These are phyloP conservation scores for Nicotiana obtusifolia DNA, from an alignment of 257 asterid species.

Conservation along the genomic window DNA sequence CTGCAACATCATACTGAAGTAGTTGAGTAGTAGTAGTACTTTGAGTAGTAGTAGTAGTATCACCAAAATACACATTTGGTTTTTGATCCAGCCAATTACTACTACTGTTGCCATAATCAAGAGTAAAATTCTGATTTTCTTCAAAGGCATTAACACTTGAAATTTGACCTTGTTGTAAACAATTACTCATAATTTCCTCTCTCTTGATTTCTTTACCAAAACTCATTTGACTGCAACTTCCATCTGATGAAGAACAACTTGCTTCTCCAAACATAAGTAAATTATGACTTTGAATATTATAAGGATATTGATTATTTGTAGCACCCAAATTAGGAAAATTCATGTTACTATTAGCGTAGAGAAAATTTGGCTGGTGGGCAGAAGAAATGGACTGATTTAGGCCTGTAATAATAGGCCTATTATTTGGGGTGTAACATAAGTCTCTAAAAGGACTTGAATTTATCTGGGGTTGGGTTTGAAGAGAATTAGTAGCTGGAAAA, in stretches of 20 bases:
- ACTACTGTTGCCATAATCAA: constrained; percentile 11
- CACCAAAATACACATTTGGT: constrained; percentile 15
- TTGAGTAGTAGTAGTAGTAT: background rate
- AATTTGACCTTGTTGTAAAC: constrained; percentile 19
- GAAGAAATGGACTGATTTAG: constrained; percentile 20
- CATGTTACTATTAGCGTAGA: constrained; percentile 14
- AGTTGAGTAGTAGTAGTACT: background rate
- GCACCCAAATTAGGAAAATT: constrained; percentile 17
- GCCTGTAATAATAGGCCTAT: constrained; percentile 6
- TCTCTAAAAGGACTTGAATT: background rate
- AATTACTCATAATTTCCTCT: constrained; percentile 28
- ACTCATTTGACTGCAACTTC: constrained; percentile 43
- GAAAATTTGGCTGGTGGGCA: constrained; percentile 21
- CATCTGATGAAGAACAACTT: constrained; percentile 66
- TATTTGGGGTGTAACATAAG: constrained; percentile 9
- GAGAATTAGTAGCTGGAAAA: constrained; percentile 26
- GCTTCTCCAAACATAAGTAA: constrained; percentile 50
- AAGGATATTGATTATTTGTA: background rate
- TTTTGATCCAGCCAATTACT: constrained; percentile 24
- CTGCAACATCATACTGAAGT: constrained; percentile 46
- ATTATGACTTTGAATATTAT: constrained; percentile 15
- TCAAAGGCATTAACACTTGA: constrained; percentile 14
- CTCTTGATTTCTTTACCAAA: constrained; percentile 49
- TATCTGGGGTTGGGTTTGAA: constrained; percentile 5
- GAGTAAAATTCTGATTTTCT: constrained; percentile 36